Percentiles rank a stretch among this genome's conserved stretches.
phyloP scores from a whole-genome alignment of 305 asterid species.

The Caryopteris hybrid region DNA sequence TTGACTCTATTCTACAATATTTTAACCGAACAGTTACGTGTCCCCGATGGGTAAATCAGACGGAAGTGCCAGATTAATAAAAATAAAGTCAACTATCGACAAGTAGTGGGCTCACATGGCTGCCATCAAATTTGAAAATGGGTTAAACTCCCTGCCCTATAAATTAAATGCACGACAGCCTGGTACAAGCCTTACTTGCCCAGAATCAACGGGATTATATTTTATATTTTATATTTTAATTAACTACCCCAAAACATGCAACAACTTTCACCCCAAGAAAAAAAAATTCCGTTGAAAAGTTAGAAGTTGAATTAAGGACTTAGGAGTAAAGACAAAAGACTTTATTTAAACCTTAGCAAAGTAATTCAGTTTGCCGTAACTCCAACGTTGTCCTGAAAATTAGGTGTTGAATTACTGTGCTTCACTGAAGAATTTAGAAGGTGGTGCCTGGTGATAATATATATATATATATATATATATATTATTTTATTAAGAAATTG shows the following conservation, averaged over 20 bases:
- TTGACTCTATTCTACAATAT: no score
- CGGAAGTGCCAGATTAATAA: no score
- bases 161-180: not conserved
- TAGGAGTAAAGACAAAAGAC: not conserved
- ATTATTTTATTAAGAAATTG: no score
- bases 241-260: not conserved
- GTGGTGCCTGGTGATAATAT: no score
- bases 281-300: not conserved
- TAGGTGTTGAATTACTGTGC: not conserved
- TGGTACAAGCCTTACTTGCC: slow-evolving; percentile 1
- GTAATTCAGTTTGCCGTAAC: not conserved
- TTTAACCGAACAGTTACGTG: no score
- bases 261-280: no score
- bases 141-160: no score
- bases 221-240: no score
- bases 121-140: not conserved
- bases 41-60: no score
- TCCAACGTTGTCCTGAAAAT: not conserved
- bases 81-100: slow-evolving; percentile 10
- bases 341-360: not conserved
- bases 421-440: no score
- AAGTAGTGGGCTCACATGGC: not conserved
- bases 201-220: not conserved
- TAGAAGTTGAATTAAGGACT: not conserved
- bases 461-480: no score